Evolutionary conservation across 2,329 filamentous ascomycete species (phyloP).

Genomic region (Aphanoascus verrucosus): DNA sequence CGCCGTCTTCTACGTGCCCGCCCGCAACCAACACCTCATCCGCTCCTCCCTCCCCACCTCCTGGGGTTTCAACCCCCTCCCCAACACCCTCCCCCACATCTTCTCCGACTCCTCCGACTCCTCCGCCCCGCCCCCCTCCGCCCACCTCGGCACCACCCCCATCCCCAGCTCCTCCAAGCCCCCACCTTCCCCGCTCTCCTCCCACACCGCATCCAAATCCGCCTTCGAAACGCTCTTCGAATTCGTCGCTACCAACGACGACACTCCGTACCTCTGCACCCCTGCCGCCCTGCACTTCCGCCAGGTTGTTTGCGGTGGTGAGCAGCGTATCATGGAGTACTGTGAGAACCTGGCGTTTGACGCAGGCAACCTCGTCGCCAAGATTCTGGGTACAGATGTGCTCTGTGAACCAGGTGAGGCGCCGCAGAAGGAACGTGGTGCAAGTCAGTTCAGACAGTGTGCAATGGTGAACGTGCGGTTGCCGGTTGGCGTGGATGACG

Average conservation of each 20-base stretch:
- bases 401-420: conserved; percentile 45
- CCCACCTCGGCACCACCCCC: conserved; percentile 10
- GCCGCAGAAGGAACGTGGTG: conserved; percentile 14
- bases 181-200: too few species aligned
- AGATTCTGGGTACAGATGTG: conserved; percentile 56
- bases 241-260: conserved; percentile 66
- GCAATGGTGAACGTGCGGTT: conserved; percentile 63
- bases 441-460: conserved; percentile 48
- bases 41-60: conserved; percentile 67
- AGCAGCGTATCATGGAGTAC: conserved; percentile 57
- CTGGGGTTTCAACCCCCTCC: conserved; percentile 56
- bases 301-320: conserved; percentile 57
- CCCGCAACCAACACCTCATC: conserved; percentile 64
- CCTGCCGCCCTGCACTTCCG: conserved; percentile 63
- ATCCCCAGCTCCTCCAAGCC: too few species aligned
- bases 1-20: conserved; percentile 68
- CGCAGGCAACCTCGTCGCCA: conserved; percentile 52
- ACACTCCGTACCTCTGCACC: conserved; percentile 59
- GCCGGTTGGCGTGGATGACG: conserved; percentile 44
- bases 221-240: conserved; percentile 62
- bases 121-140: not conserved
- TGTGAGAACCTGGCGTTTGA: conserved; percentile 50
- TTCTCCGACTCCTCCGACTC: conserved; percentile 5
- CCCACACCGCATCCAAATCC: too few species aligned
- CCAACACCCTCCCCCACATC: conserved; percentile 14